Evolutionary conservation across 2,329 filamentous ascomycete species (phyloP).

Genomic region (Cryphonectria radicalis): DNA sequence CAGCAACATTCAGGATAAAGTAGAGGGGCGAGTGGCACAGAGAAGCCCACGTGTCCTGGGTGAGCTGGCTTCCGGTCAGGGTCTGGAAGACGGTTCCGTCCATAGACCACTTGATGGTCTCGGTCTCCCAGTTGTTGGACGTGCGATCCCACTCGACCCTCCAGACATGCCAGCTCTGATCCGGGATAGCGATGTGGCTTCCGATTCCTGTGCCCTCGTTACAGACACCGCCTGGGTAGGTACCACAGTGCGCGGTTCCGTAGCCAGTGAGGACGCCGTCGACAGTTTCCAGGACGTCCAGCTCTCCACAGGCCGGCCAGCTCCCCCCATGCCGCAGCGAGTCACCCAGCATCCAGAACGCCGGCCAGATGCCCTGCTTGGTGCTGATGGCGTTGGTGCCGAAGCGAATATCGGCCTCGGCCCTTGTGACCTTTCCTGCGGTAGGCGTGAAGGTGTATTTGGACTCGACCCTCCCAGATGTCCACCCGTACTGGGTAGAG

Average conservation of each 20-base stretch:
- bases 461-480: slow-evolving; percentile 55
- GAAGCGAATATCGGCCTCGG: slow-evolving; percentile 51
- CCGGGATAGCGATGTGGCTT: slow-evolving; percentile 43
- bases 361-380: slow-evolving; percentile 57
- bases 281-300: slow-evolving; percentile 56
- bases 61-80: slow-evolving; percentile 47
- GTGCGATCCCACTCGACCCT: slow-evolving; percentile 52
- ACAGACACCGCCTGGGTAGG: slow-evolving; percentile 43
- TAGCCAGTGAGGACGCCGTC: slow-evolving; percentile 50
- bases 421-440: slow-evolving; percentile 45
- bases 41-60: slow-evolving; percentile 48
- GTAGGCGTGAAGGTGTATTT: slow-evolving; percentile 50
- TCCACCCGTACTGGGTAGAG: slow-evolving; percentile 46
- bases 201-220: slow-evolving; percentile 51
- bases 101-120: slow-evolving; percentile 54
- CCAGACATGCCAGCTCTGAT: slow-evolving; percentile 55
- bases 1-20: slow-evolving; percentile 38
- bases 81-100: slow-evolving; percentile 50
- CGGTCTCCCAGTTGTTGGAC: slow-evolving; percentile 46
- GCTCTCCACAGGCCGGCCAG: slow-evolving; percentile 55
- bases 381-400: slow-evolving; percentile 43
- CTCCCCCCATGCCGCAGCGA: slow-evolving; percentile 48
- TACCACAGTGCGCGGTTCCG: slow-evolving; percentile 54
- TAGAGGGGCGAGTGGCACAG: slow-evolving; percentile 35
- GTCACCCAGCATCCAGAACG: slow-evolving; percentile 57